Evolutionary conservation across 192 early-diverging fungal genomes (phyloP), one percentile per base, ranked within the genome.

Genomic region (Umbelopsis vinacea): DNA sequence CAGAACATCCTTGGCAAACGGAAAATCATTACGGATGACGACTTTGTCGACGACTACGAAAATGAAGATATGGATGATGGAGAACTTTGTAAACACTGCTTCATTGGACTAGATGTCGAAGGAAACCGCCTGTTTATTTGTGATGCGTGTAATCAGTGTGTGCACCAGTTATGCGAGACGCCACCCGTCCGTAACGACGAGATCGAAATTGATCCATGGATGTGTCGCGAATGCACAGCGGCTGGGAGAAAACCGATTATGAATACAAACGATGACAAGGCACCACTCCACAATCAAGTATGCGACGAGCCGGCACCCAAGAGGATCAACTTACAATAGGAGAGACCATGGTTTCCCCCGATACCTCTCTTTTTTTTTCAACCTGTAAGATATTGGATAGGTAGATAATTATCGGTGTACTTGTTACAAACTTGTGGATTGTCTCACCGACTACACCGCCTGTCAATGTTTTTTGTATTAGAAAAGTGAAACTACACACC

Each of bases 161-260:
- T 75, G 12, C 74, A 75, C 52, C 74, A 75, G 37, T 26, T 75
- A 17, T 75, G 74, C 40, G 74, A 75, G 26, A 21, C 23, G 14
- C 74, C 74, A 19, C 68, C 46, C 3, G 67, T 75, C 19, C n/a
- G 52, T 67, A 33, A 66, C 9, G 69, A 70, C 24, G 74, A 75
- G 47, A 75, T 63, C 35, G 15, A 67, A 3, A 33, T 75, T 52
- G 74, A 75, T 10, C 74, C 74, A 45, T 75, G 74, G 74, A 45
- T 52, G 14, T 75, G 74, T 52, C 54, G 74, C 17, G 45, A 46
- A 7, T 75, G 74, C 47, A 19, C 26, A 19, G 57, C 57, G 12
- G 57, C 57, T 7, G 57, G 57, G 29, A 26, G 57, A 17, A 14
- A 63, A 37, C 57, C 57, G 17, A 63, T 63, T 4, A 63, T 63